A percentile compares a stretch with the other conserved stretches of the same genome.
These are phyloP conservation scores for Musa beccarii DNA, from an alignment of 176 grass and related monocot species.

Conservation along the genomic window DNA sequence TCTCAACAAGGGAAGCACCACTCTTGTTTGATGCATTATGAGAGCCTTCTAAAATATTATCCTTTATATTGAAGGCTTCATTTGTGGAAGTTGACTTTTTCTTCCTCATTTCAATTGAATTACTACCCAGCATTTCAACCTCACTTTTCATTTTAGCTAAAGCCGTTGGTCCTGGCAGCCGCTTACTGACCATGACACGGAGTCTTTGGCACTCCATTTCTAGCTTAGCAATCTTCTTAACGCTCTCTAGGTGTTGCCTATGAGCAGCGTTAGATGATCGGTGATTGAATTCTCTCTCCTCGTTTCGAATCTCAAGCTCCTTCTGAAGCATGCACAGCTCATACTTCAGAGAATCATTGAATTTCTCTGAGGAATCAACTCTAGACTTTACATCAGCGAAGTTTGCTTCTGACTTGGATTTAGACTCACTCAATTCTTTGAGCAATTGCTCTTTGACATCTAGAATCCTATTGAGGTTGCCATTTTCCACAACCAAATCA, in stretches of 20 bases:
- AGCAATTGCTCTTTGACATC: slow-evolving; percentile 50
- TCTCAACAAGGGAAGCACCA: slow-evolving; percentile 15
- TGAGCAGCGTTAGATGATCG: slow-evolving; percentile 59
- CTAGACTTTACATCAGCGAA: slow-evolving; percentile 33
- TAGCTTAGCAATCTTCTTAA: slow-evolving; percentile 43
- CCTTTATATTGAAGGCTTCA: neutral
- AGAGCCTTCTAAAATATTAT: neutral
- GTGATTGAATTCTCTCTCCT: slow-evolving; percentile 73
- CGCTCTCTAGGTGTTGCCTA: slow-evolving; percentile 49
- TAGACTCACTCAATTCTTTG: slow-evolving; percentile 37
- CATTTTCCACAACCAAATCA: slow-evolving; percentile 45
- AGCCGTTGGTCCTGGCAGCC: slow-evolving; percentile 62
- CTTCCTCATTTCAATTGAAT: slow-evolving; percentile 10
- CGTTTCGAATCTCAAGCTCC: slow-evolving; percentile 67
- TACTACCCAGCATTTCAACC: slow-evolving; percentile 33
- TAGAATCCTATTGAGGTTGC: slow-evolving; percentile 28
- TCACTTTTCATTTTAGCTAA: slow-evolving; percentile 77
- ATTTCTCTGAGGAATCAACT: slow-evolving; percentile 51
- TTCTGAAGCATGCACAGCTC: slow-evolving; percentile 79
- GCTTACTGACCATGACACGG: slow-evolving; percentile 66
- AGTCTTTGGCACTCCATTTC: slow-evolving; percentile 79
- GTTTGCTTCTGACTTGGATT: slow-evolving; percentile 25
- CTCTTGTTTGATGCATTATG: slow-evolving; percentile 8
- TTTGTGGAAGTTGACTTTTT: slow-evolving; percentile 21
- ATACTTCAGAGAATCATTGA: slow-evolving; percentile 45